These are phyloP conservation scores for Dendrothele bispora DNA, from an alignment of 768 basidiomycete genomes.

Conservation along the genomic window DNA sequence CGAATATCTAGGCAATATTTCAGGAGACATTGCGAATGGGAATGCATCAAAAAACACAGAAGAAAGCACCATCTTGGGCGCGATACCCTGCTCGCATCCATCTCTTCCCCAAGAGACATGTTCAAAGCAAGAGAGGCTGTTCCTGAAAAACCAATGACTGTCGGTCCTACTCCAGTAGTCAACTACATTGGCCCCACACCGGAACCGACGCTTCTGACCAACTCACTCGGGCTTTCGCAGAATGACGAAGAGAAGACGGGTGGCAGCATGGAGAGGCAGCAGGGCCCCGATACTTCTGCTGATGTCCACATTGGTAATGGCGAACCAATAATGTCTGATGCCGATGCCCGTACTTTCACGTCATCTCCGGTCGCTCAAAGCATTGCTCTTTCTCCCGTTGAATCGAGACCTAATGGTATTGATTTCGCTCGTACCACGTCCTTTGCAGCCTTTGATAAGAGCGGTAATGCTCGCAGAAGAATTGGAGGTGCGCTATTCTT, in stretches of 20 bases:
- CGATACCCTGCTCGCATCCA: slow-evolving; percentile 29
- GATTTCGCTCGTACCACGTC: slow-evolving; percentile 5
- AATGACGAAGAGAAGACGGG: slow-evolving; percentile 3
- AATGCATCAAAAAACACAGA: slow-evolving; percentile 33
- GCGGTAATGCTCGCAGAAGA: neutral
- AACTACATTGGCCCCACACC: slow-evolving; percentile 9
- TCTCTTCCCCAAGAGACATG: slow-evolving; percentile 30
- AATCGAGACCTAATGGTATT: slow-evolving; percentile 3
- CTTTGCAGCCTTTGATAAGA: neutral
- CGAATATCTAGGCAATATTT: too few species aligned
- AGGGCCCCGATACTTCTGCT: neutral
- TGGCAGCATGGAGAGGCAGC: neutral
- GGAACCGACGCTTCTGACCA: slow-evolving; percentile 4
- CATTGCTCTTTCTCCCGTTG: slow-evolving; percentile 20
- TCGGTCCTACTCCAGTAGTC: too few species aligned
- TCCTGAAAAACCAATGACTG: slow-evolving; percentile 3
- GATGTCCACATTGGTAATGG: too few species aligned
- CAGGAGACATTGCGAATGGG: slow-evolving; percentile 34
- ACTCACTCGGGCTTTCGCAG: neutral
- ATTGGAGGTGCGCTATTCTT: neutral
- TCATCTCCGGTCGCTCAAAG: slow-evolving; percentile 32
- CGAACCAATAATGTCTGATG: too few species aligned
- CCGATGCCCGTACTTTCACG: slow-evolving; percentile 27
- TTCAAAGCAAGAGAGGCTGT: slow-evolving; percentile 8
- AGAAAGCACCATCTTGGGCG: slow-evolving; percentile 18